A percentile compares a stretch with the other conserved stretches of the same genome.
Evolutionary conservation across 1,284 basidiomycete species (phyloP).

Genomic region (Rhodotorula sp.): DNA sequence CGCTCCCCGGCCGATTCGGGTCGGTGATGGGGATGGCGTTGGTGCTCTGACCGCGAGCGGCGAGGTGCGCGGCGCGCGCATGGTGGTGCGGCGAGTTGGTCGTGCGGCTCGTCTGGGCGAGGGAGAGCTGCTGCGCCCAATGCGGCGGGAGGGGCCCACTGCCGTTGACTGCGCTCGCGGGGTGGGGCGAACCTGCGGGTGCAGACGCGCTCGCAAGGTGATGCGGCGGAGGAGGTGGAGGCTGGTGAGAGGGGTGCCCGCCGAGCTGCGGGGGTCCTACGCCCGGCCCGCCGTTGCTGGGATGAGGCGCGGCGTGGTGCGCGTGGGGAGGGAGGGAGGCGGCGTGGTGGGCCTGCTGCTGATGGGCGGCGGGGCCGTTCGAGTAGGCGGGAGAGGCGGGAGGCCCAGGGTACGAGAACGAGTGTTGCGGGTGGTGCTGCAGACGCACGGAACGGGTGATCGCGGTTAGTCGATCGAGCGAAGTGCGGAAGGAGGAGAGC

Average conservation of each 20-base stretch:
- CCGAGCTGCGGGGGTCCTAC: not conserved
- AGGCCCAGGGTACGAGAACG: constrained; percentile 43
- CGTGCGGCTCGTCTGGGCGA: constrained; percentile 53
- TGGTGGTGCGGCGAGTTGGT: constrained; percentile 60
- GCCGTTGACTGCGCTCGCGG: constrained; percentile 17
- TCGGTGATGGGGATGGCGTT: constrained; percentile 56
- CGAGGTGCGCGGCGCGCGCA: constrained; percentile 60
- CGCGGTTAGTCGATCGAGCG: not conserved
- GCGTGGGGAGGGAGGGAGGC: constrained; percentile 28
- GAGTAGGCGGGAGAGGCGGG: constrained; percentile 43
- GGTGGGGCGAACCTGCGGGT: constrained; percentile 20
- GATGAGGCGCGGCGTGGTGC: constrained; percentile 27
- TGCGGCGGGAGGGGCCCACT: constrained; percentile 42
- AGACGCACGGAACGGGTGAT: not conserved
- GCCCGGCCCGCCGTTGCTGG: constrained; percentile 14
- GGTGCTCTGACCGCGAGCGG: constrained; percentile 55
- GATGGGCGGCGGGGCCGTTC: constrained; percentile 30
- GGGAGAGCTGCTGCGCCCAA: constrained; percentile 49
- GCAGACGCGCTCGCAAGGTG: constrained; percentile 21
- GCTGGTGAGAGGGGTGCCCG: constrained; percentile 2
- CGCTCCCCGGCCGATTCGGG: constrained; percentile 46
- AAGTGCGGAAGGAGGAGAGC: too few relatives aligned
- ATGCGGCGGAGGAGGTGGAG: constrained; percentile 15
- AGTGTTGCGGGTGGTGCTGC: constrained; percentile 1
- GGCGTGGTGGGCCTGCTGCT: constrained; percentile 23